Conservation (phyloP, 2,329 filamentous ascomycete genomes). For the Ophiostoma novo-ulmi region DNA sequence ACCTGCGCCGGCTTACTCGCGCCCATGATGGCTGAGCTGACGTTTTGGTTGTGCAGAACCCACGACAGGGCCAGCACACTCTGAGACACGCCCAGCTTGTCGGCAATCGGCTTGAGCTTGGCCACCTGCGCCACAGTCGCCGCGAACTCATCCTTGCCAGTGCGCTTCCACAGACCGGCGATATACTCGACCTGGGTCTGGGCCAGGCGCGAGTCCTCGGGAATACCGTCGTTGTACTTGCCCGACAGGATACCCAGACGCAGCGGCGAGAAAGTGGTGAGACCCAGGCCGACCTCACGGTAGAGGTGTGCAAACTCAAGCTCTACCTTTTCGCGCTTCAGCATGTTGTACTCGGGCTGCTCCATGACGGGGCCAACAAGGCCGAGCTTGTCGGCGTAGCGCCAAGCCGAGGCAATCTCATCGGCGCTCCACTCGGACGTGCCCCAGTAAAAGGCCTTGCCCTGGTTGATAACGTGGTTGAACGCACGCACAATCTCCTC, state of each 20-base stretch:
- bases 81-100: conserved; percentile 56
- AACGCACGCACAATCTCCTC: conserved; percentile 56
- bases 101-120: conserved; percentile 57
- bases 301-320: conserved; percentile 53
- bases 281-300: conserved; percentile 52
- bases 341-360: conserved; percentile 63
- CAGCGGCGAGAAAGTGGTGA: conserved; percentile 50
- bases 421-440: conserved; percentile 65
- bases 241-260: conserved; percentile 53
- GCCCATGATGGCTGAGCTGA: conserved; percentile 58
- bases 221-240: conserved; percentile 60
- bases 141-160: conserved; percentile 50
- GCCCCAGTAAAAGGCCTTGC: conserved; percentile 68
- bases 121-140: conserved; percentile 52
- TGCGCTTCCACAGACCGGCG: conserved; percentile 48
- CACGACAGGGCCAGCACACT: conserved; percentile 56
- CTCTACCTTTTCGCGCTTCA: conserved; percentile 50
- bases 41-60: conserved; percentile 57
- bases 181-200: conserved; percentile 53
- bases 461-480: conserved; percentile 51
- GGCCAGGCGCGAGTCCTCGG: conserved; percentile 55
- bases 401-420: conserved; percentile 61
- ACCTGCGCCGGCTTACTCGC: conserved; percentile 56
- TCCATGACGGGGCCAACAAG: conserved; percentile 61
- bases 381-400: conserved; percentile 53